phyloP scores from a whole-genome alignment of 805 yeast genomes.

The Spathaspora girioi region DNA sequence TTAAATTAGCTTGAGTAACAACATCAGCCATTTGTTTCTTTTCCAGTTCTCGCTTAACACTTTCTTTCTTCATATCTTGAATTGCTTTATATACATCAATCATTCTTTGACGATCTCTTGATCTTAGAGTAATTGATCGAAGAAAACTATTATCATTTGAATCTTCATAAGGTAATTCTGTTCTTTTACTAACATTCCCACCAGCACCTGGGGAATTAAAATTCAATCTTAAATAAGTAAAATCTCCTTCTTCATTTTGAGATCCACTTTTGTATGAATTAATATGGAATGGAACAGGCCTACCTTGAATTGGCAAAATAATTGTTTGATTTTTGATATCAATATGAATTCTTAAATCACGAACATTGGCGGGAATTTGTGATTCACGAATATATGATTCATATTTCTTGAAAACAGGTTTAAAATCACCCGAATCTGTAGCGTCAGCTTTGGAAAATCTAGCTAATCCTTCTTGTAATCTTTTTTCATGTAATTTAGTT shows the following conservation, averaged over 20 bases:
- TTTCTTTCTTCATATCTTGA: conserved; percentile 86
- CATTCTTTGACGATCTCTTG: conserved; percentile 89
- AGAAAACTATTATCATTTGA: conserved; percentile 81
- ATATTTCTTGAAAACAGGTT: conserved; percentile 81
- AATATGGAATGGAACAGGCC: conserved; percentile 98
- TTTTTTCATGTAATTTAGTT: conserved; percentile 72
- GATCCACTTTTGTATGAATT: conserved; percentile 92
- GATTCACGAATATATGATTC: conserved; percentile 93
- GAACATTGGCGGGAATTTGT: conserved; percentile 80
- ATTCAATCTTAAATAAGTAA: conserved; percentile 83
- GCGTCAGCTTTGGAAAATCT: conserved; percentile 81
- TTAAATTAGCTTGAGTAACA: conserved; percentile 82
- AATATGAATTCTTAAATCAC: conserved; percentile 81
- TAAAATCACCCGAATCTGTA: conserved; percentile 54
- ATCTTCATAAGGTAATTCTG: conserved; percentile 89
- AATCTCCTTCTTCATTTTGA: conserved; percentile 94
- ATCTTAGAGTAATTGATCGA: conserved; percentile 81
- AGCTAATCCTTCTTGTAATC: conserved; percentile 83
- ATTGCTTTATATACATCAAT: conserved; percentile 85
- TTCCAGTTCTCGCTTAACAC: conserved; percentile 86
- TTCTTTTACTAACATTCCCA: conserved; percentile 62
- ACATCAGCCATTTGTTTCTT: conserved; percentile 91
- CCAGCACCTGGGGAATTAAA: conserved; percentile 91
- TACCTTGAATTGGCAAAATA: conserved; percentile 85
- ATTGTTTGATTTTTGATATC: conserved; percentile 87